phyloP scores from a whole-genome alignment of 2,329 filamentous ascomycete genomes.

The Nigrograna mackinnonii region DNA sequence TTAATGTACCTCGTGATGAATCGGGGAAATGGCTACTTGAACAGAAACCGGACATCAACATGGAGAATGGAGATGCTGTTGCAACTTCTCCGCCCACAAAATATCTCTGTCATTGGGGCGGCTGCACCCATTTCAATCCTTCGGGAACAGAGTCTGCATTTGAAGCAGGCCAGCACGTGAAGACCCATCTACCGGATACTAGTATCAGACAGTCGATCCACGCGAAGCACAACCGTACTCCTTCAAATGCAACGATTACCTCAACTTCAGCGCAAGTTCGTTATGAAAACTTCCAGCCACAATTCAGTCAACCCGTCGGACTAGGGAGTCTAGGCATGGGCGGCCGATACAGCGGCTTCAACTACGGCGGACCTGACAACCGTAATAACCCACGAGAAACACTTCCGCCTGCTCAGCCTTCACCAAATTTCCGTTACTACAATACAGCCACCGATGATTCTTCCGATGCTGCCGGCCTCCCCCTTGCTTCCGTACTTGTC shows the following conservation, averaged over 20 bases:
- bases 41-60: slow-evolving; percentile 39
- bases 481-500: slow-evolving; percentile 76
- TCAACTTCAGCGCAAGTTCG: slow-evolving; percentile 30
- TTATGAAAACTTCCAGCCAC: slow-evolving; percentile 32
- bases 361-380: slow-evolving; percentile 24
- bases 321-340: slow-evolving; percentile 31
- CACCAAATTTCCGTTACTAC: slow-evolving; percentile 41
- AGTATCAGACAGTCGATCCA: slow-evolving; percentile 40
- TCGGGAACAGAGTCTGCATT: slow-evolving; percentile 37
- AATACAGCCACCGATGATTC: slow-evolving; percentile 55
- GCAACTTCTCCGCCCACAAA: slow-evolving; percentile 50
- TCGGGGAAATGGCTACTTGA: slow-evolving; percentile 55
- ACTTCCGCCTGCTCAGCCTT: slow-evolving; percentile 16
- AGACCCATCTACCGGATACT: slow-evolving; percentile 65
- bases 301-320: slow-evolving; percentile 33
- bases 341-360: slow-evolving; percentile 17
- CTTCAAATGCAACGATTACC: slow-evolving; percentile 29
- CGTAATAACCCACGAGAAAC: slow-evolving; percentile 18
- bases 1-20: slow-evolving; percentile 60
- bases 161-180: slow-evolving; percentile 66
- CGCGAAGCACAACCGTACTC: slow-evolving; percentile 53
- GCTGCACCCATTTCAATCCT: slow-evolving; percentile 61
- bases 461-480: slow-evolving; percentile 71
- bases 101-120: slow-evolving; percentile 68
- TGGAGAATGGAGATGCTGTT: slow-evolving; percentile 45